Conservation (phyloP, 2,329 filamentous ascomycete genomes). For the Coniochaeta sp. region DNA sequence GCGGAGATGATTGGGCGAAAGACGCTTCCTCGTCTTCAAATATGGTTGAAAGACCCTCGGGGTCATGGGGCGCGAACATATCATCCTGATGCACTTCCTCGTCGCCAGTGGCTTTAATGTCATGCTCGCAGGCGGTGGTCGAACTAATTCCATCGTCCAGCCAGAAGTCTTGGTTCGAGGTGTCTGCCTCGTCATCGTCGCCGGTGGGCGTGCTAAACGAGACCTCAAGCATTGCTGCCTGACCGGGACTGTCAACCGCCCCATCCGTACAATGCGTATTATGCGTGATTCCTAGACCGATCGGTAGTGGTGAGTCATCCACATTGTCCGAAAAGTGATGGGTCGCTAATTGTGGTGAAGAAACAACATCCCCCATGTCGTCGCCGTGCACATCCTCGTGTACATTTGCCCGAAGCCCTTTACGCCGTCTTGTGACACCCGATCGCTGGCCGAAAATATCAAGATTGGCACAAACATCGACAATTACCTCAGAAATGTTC, state of each 20-base stretch:
- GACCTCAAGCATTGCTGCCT: constrained; percentile 9
- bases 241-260: constrained; percentile 2
- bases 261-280: neutral
- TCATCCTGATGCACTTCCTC: constrained; percentile 1
- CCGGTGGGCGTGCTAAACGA: neutral
- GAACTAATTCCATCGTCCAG: neutral
- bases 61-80: constrained; percentile 9
- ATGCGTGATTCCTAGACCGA: constrained; percentile 3
- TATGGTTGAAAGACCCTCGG: constrained; percentile 16
- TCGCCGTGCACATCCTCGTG: neutral
- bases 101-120: neutral
- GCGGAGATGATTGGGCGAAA: neutral
- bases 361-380: neutral
- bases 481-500: constrained; percentile 8
- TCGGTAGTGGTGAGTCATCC: neutral
- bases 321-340: neutral
- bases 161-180: neutral
- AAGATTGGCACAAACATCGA: constrained; percentile 23
- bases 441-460: constrained; percentile 20
- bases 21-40: constrained; percentile 12
- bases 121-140: neutral
- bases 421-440: neutral
- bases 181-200: neutral
- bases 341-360: neutral
- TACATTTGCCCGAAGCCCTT: neutral